Conservation (phyloP, 257 asterid genomes). For the Nicotiana otophora region DNA sequence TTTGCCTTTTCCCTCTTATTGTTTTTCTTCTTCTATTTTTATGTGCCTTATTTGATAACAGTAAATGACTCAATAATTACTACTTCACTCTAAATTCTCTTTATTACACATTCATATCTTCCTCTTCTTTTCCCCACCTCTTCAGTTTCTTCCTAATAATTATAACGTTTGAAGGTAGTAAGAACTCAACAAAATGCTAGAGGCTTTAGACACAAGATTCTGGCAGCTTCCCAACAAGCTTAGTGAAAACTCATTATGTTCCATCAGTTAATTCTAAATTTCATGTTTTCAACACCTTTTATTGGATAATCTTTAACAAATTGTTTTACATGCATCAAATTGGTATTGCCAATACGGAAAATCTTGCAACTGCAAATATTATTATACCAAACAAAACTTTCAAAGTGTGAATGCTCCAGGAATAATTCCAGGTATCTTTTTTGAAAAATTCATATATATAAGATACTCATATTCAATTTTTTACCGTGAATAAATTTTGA, state of each 20-base stretch:
- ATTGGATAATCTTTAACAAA: too few species aligned
- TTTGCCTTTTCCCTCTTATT: too few species aligned
- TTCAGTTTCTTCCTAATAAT: background rate
- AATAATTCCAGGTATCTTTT: too few species aligned
- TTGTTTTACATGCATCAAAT: background rate
- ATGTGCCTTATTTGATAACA: too few species aligned
- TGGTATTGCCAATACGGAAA: background rate
- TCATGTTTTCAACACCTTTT: too few species aligned
- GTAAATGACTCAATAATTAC: background rate
- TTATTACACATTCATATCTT: background rate
- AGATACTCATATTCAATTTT: too few species aligned
- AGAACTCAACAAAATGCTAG: background rate
- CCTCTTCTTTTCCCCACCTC: background rate
- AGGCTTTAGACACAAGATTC: too few species aligned
- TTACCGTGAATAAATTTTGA: too few species aligned
- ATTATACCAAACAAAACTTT: too few species aligned
- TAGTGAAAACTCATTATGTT: background rate
- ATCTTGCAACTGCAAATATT: background rate
- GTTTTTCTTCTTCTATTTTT: too few species aligned
- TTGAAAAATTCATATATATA: too few species aligned
- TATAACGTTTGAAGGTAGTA: background rate
- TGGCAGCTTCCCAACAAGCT: background rate
- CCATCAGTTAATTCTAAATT: background rate
- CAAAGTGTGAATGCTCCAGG: background rate
- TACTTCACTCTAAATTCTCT: too few species aligned